Evolutionary conservation across 495 filamentous ascomycete genomes (phyloP).

Genomic region (Xylaria longipes): DNA sequence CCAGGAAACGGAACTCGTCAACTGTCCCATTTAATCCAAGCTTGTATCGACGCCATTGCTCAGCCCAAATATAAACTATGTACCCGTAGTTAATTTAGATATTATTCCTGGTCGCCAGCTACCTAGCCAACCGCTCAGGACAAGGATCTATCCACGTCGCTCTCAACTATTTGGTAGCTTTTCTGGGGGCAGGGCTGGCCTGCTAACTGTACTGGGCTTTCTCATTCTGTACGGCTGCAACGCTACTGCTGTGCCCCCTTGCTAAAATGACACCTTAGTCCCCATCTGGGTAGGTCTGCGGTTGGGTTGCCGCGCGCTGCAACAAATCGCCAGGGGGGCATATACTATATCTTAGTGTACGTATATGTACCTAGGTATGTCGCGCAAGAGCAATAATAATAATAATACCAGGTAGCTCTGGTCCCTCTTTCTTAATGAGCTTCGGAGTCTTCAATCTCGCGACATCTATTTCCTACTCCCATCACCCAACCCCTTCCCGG

Average conservation of each 20-base stretch:
- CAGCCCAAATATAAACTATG: neutral
- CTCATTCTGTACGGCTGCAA: slow-evolving; percentile 8
- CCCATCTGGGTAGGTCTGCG: neutral
- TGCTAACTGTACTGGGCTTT: neutral
- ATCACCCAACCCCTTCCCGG: neutral
- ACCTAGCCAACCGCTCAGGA: neutral
- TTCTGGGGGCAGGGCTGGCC: neutral
- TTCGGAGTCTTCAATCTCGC: slow-evolving; percentile 9
- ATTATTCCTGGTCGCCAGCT: neutral
- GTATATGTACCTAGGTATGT: too few relatives aligned
- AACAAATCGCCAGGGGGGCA: neutral
- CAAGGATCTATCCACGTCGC: neutral
- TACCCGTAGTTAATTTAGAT: neutral
- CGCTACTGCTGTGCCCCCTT: neutral
- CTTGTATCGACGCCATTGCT: neutral
- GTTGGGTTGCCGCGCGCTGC: neutral
- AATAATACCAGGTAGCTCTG: neutral
- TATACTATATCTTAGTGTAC: neutral
- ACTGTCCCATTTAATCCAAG: neutral
- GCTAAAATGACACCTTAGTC: slow-evolving; percentile 3
- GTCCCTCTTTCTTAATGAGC: slow-evolving; percentile 10
- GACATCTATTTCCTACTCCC: slow-evolving; percentile 1
- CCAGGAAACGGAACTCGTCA: neutral
- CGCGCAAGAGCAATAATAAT: neutral
- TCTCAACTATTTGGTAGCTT: neutral